Conservation (phyloP, 2,329 filamentous ascomycete species). For the Xylaria sp. region DNA sequence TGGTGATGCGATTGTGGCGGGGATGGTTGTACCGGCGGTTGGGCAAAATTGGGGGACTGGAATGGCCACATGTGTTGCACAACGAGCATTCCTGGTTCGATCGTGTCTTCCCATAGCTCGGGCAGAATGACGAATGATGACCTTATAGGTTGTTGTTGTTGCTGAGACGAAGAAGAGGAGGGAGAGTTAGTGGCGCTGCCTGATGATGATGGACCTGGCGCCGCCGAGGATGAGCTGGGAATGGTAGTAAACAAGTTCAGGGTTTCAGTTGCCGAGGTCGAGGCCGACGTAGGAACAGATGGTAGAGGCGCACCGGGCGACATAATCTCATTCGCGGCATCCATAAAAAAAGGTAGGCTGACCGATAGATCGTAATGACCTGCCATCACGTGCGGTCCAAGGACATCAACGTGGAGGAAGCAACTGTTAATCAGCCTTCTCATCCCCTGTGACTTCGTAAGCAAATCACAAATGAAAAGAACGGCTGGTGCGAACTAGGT, state of each 20-base stretch:
- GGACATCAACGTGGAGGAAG: slow-evolving; percentile 63
- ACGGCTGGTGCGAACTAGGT: neutral
- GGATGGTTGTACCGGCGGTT: slow-evolving; percentile 26
- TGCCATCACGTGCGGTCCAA: slow-evolving; percentile 63
- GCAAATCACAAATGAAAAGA: neutral
- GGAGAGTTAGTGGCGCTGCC: slow-evolving; percentile 7
- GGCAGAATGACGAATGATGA: slow-evolving; percentile 60
- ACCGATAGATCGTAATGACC: slow-evolving; percentile 66
- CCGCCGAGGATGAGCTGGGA: slow-evolving; percentile 21
- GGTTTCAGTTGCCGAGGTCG: slow-evolving; percentile 15
- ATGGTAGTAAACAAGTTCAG: slow-evolving; percentile 20
- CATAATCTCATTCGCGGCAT: slow-evolving; percentile 47
- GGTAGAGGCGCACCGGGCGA: neutral
- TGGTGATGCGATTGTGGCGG: slow-evolving; percentile 20
- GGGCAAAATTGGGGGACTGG: slow-evolving; percentile 29
- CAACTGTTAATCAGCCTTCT: slow-evolving; percentile 66
- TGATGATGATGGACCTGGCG: slow-evolving; percentile 20
- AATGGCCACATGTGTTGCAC: slow-evolving; percentile 70
- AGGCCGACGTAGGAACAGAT: neutral
- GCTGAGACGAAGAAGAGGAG: no score
- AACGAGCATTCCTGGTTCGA: slow-evolving; percentile 64
- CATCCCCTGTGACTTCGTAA: slow-evolving; percentile 59
- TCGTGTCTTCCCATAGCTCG: slow-evolving; percentile 66
- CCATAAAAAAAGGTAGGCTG: slow-evolving; percentile 41
- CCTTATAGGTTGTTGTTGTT: slow-evolving; percentile 8